These are phyloP conservation scores for Botrytis hyacinthi DNA, from an alignment of 2,329 filamentous ascomycete genomes.

Conservation along the genomic window DNA sequence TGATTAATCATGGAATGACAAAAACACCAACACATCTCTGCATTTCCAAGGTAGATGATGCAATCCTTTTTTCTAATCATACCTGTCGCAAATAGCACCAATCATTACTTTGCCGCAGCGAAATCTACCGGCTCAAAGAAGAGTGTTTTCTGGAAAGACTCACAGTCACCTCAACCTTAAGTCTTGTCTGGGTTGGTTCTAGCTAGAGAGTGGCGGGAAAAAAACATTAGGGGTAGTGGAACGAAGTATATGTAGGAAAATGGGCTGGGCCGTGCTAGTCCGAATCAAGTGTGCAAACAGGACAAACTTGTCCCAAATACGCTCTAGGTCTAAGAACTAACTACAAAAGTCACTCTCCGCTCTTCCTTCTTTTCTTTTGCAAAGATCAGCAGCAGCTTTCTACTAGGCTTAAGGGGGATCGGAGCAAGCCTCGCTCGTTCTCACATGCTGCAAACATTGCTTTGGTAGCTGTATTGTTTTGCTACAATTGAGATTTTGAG, in stretches of 20 bases:
- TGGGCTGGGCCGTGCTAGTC: neutral
- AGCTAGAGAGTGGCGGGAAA: neutral
- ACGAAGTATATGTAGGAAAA: neutral
- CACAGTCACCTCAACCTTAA: neutral
- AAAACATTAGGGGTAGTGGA: neutral
- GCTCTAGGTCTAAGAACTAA: neutral
- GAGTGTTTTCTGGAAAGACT: neutral
- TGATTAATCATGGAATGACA: neutral
- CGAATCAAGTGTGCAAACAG: neutral
- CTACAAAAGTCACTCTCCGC: neutral
- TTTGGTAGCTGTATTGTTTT: neutral
- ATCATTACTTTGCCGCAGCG: neutral
- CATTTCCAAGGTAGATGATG: neutral
- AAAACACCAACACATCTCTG: neutral
- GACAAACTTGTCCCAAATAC: neutral
- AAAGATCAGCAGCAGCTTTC: too few species aligned
- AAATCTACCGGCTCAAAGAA: neutral
- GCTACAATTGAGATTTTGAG: neutral
- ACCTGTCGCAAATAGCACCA: neutral
- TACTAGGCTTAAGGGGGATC: accelerated
- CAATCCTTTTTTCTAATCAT: accelerated
- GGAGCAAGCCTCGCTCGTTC: neutral
- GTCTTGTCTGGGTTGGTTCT: too few species aligned
- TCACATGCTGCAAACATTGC: neutral
- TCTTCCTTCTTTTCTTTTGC: too few species aligned